Percentiles rank a stretch among this genome's conserved stretches.
Evolutionary conservation across 495 filamentous ascomycete species (phyloP).

Genomic region (Venustampulla echinocandica): DNA sequence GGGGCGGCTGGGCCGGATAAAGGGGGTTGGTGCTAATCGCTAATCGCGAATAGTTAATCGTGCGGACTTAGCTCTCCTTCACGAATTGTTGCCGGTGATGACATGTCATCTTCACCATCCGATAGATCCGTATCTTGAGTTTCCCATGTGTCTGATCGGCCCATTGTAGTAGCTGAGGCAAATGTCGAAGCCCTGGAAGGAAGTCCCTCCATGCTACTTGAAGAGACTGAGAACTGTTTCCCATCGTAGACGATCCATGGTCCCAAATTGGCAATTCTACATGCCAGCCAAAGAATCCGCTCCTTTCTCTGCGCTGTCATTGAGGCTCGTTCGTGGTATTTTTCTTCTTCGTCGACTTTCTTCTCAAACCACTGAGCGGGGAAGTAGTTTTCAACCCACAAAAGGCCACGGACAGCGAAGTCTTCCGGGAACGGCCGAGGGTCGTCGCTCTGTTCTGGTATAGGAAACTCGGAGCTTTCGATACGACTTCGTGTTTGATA

Average conservation of each 20-base stretch:
- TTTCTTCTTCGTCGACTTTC: conserved; percentile 65
- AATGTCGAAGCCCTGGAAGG: neutral
- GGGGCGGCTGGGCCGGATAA: too few relatives aligned
- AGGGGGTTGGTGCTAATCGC: too few relatives aligned
- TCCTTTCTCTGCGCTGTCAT: conserved; percentile 53
- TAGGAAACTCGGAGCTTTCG: conserved; percentile 44
- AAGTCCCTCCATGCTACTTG: neutral
- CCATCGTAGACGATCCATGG: neutral
- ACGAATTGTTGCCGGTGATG: neutral
- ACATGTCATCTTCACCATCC: conserved; percentile 1
- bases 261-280: conserved; percentile 30
- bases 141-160: conserved; percentile 1
- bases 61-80: neutral
- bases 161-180: neutral
- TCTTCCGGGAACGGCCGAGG: conserved; percentile 69
- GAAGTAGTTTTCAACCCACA: conserved; percentile 54
- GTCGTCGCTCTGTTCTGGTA: conserved; percentile 44
- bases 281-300: conserved; percentile 64
- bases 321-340: conserved; percentile 56
- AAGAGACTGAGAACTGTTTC: neutral
- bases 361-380: conserved; percentile 59
- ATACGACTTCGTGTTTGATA: conserved; percentile 6
- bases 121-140: neutral
- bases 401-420: conserved; percentile 64
- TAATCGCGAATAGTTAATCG: neutral